phyloP scores from a whole-genome alignment of 2,329 filamentous ascomycete genomes.

The Trichoderma oligosporum region DNA sequence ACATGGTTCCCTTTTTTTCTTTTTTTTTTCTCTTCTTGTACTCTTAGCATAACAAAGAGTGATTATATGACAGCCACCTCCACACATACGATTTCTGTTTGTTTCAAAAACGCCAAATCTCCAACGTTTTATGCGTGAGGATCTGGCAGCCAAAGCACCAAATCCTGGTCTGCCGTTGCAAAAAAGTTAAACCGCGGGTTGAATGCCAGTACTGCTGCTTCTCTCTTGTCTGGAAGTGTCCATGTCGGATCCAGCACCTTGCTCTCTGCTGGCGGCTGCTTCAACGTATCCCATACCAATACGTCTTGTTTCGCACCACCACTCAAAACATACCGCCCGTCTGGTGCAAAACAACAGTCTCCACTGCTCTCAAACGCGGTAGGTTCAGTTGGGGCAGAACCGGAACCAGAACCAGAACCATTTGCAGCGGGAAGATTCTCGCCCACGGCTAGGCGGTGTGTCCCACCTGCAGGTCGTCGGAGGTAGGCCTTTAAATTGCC shows the following conservation, averaged over 20 bases:
- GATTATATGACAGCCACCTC: neutral
- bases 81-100: too few species aligned
- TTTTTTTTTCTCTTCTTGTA: too few species aligned
- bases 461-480: conserved; percentile 53
- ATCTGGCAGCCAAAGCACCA: conserved; percentile 75
- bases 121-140: conserved; percentile 48
- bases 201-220: conserved; percentile 73
- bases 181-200: conserved; percentile 92
- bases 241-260: conserved; percentile 60
- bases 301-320: conserved; percentile 67
- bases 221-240: conserved; percentile 63
- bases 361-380: conserved; percentile 56
- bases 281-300: conserved; percentile 79
- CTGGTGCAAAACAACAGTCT: conserved; percentile 84
- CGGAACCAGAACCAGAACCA: conserved; percentile 25
- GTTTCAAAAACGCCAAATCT: neutral
- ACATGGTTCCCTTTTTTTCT: neutral
- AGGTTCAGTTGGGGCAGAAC: conserved; percentile 31
- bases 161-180: conserved; percentile 81
- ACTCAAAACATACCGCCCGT: conserved; percentile 83
- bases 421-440: conserved; percentile 38
- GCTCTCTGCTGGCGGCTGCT: conserved; percentile 49
- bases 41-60: neutral
- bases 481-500: conserved; percentile 75
- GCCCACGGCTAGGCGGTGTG: conserved; percentile 51